phyloP scores from a whole-genome alignment of 1,284 basidiomycete genomes.

The Malassezia brasiliensis region DNA sequence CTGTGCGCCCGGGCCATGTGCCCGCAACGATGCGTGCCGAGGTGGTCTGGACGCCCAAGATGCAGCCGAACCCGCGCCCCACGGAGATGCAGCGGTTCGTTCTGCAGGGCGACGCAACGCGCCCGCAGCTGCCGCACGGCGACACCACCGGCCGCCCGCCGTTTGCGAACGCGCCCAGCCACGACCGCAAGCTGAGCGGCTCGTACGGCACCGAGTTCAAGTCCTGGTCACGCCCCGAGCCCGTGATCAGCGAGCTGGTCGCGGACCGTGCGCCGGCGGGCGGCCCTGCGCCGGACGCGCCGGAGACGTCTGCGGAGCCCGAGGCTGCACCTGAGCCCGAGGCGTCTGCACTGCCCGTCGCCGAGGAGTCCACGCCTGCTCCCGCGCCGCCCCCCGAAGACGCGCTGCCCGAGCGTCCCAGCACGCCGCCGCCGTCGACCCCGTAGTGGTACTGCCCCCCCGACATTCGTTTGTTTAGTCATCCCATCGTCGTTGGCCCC shows the following conservation, averaged over 20 bases:
- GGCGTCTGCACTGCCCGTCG: too few relatives aligned
- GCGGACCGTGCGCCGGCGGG: too few relatives aligned
- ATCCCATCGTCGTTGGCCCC: background rate
- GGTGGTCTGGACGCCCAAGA: background rate
- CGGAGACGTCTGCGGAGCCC: too few relatives aligned
- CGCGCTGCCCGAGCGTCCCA: too few relatives aligned
- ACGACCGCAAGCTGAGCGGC: slow-evolving; percentile 12
- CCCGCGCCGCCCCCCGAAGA: too few relatives aligned
- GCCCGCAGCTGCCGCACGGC: slow-evolving; percentile 4
- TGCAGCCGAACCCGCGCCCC: slow-evolving; percentile 4
- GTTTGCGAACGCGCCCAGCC: background rate
- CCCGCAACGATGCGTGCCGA: background rate
- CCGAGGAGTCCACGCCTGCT: background rate
- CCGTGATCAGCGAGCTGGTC: background rate
- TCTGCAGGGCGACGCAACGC: slow-evolving; percentile 12
- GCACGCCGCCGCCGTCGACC: background rate
- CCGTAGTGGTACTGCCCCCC: background rate
- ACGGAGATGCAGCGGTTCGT: slow-evolving; percentile 11
- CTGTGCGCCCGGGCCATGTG: background rate
- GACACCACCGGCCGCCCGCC: background rate
- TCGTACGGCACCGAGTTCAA: slow-evolving; percentile 3
- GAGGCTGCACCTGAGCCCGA: too few relatives aligned
- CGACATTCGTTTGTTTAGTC: slow-evolving; percentile 4
- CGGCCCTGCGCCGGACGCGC: too few relatives aligned
- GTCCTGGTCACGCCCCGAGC: background rate